Evolutionary conservation across 1,284 basidiomycete species (phyloP), one percentile per base, ranked within the genome.

Genomic region (Pseudozyma hubeiensis): DNA sequence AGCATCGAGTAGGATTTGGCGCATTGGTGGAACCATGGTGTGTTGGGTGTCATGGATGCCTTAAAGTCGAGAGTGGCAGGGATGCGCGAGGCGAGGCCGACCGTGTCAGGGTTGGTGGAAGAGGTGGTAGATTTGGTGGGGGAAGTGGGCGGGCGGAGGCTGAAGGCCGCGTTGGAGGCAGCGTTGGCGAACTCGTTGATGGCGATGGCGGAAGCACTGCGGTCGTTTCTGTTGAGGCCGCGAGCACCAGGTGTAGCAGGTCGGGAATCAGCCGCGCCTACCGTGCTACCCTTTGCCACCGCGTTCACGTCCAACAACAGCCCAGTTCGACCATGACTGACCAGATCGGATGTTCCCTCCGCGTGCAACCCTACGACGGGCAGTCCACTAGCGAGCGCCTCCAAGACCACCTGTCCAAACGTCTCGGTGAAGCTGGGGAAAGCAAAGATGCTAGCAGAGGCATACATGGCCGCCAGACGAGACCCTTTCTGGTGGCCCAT

Each of bases 361-460:
- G 88, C 88, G 52, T 88, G 86, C 29, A 89, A 81, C 1, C 88
- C 88, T 9, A 88, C 85, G 13, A 89, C 88, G 0, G 88, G 88
- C 52, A 89, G 75, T 0, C 88, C 88, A 3, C 86, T 87, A 0
- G 88, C 88, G 3, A 88, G 83, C 9, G 88, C 88, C 70, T 89
- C 88, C 14, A 88, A 81, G 3, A 89, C 88, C 48, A 89, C 88
- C 73, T 89, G 88, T 5, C 88, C 84, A 60, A 88, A 88, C 2
- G 88, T 88, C 84, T 88, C 87, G n/a, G 87, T 88, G 69, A 87
- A 87, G 39, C 81, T 84, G 0, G 88, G 88, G 72, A 88, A 88
- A 5, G 86, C 87, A 72, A 89, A 89, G 11, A 89, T 81, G 78
- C 88, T 87, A 14, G 87, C 87, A n/a, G 84, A 86, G 0, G 88